phyloP scores from a whole-genome alignment of 1,284 basidiomycete species.

The Boletellus deceptivus region DNA sequence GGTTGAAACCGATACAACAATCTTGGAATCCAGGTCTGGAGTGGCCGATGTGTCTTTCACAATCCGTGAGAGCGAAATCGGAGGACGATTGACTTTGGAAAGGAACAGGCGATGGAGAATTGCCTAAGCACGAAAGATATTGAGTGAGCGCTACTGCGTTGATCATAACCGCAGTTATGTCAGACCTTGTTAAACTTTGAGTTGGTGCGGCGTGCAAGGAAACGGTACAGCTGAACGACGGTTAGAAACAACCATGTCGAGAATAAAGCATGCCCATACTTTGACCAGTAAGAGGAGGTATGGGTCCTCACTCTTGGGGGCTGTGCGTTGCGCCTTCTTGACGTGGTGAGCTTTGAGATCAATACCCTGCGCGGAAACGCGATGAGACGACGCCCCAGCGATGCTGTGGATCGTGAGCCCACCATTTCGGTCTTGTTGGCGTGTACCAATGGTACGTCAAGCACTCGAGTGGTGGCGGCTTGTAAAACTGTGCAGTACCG shows the following conservation, averaged over 20 bases:
- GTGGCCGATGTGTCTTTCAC: slow-evolving; percentile 75
- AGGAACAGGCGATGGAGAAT: slow-evolving; percentile 97
- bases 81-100: slow-evolving; percentile 97
- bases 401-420: slow-evolving; percentile 47
- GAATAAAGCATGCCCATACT: slow-evolving; percentile 46
- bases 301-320: slow-evolving; percentile 98
- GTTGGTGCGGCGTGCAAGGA: slow-evolving; percentile 97
- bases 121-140: slow-evolving; percentile 46
- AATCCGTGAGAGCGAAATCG: slow-evolving; percentile 91
- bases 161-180: slow-evolving; percentile 8
- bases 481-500: slow-evolving; percentile 56
- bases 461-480: slow-evolving; percentile 40
- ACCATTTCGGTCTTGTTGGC: slow-evolving; percentile 75
- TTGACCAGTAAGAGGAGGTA: slow-evolving; percentile 98
- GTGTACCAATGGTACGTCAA: slow-evolving; percentile 41
- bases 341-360: slow-evolving; percentile 98
- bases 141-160: slow-evolving; percentile 13
- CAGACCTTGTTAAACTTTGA: slow-evolving; percentile 93
- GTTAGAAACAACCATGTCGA: slow-evolving; percentile 10
- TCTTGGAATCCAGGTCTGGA: slow-evolving; percentile 75
- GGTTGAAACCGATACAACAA: slow-evolving; percentile 88
- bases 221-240: slow-evolving; percentile 86
- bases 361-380: slow-evolving; percentile 73
- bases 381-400: slow-evolving; percentile 20
- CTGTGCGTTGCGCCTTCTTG: slow-evolving; percentile 94